Evolutionary conservation across 1,284 basidiomycete species (phyloP), one percentile per base, ranked within the genome.

Genomic region (Papiliotrema flavescens): DNA sequence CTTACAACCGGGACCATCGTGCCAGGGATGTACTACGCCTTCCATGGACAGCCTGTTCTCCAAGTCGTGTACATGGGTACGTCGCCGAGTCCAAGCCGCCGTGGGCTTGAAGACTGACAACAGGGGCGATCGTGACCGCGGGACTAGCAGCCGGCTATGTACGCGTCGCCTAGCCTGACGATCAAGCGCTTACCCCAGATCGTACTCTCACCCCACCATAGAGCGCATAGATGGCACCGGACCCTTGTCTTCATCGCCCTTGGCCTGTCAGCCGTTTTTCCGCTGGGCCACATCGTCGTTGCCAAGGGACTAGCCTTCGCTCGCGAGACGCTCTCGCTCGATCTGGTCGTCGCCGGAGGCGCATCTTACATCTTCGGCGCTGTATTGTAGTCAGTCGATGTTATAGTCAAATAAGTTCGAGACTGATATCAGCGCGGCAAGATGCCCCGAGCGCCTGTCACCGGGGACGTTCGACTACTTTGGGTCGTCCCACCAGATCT

Each of bases 391-490:
- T 90, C 79, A 76, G 88, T 47, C 46, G 34, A 9, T 32, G 49
- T 45, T 37, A 14, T 57, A 55, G 46, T 41, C 1, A 17, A 2
- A 20, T 20, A 22, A n/a, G n/a, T 3, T 8, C 52, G 23, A 54
- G 19, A 39, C 56, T 24, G 47, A 35, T 14, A 51, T 60, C 73
- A 92, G 86, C 75, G 89, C 89, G 37, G 85, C 86, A 63, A 82
- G 90, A 50, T 81, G 93, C 52, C 91, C 92, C 24, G 91, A 95
- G 69, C 79, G 85, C 28, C 80, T 87, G 59, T 79, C 80, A 11
- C 90, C 90, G 1, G 90, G 90, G 49, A 83, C 76, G 59, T 92
- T 92, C 69, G 90, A 95, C 77, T 82, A 83, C 69, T 81, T 92
- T 62, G 83, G 86, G 52, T 82, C 87, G 0, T 90, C 87, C 32